These are phyloP conservation scores for Somion occarium DNA, from an alignment of 1,284 basidiomycete species.

Conservation along the genomic window DNA sequence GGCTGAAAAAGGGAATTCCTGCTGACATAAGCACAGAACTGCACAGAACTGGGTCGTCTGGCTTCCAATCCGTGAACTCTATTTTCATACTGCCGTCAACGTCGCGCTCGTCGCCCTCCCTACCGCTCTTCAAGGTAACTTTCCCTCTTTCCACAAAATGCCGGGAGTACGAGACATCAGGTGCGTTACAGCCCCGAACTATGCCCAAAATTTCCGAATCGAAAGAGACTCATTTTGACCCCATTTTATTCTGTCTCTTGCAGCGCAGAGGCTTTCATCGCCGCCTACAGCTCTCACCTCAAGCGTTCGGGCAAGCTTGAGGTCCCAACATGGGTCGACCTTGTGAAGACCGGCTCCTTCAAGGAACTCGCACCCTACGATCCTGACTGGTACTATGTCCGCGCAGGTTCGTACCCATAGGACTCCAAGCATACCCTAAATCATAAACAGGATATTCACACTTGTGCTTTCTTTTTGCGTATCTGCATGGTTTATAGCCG, in stretches of 20 bases:
- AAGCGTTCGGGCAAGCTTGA: conserved; percentile 98
- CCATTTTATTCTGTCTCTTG: conserved; percentile 4
- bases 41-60: conserved; percentile 32
- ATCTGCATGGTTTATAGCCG: conserved; percentile 51
- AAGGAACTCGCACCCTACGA: conserved; percentile 99
- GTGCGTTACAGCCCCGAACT: conserved; percentile 39
- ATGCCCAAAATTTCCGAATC: neutral
- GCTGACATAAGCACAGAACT: conserved; percentile 20
- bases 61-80: conserved; percentile 34
- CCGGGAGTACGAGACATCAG: conserved; percentile 91
- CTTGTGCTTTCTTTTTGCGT: neutral
- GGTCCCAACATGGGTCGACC: conserved; percentile 98
- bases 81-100: conserved; percentile 29
- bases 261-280: conserved; percentile 88
- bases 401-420: conserved; percentile 68
- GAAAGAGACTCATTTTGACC: conserved; percentile 13
- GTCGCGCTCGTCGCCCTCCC: conserved; percentile 39
- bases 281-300: conserved; percentile 89
- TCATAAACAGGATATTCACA: conserved; percentile 2
- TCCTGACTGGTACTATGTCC: conserved; percentile 99
- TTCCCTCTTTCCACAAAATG: conserved; percentile 53
- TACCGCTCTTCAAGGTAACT: conserved; percentile 41
- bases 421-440: neutral
- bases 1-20: neutral
- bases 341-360: conserved; percentile 97